Conservation (phyloP, 306 rosid species). For the Chamaecrista fasciculata region DNA sequence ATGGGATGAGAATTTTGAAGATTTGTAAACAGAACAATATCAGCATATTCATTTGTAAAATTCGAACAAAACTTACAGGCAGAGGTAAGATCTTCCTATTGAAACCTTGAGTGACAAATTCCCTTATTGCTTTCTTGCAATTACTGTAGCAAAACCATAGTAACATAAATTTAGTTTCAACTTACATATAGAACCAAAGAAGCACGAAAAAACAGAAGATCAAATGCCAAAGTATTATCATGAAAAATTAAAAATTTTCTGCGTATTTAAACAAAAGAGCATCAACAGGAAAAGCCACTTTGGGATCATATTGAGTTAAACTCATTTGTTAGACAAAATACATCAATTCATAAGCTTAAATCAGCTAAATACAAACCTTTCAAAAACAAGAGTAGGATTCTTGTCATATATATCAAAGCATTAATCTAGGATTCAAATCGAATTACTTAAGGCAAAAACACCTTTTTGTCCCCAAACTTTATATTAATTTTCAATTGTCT, state of each 20-base stretch:
- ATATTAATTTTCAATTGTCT: no score
- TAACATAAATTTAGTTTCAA: background rate
- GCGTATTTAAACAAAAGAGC: background rate
- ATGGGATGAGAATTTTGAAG: background rate
- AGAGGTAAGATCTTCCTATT: slow-evolving; percentile 50
- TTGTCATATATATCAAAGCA: background rate
- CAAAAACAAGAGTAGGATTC: background rate
- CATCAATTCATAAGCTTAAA: background rate
- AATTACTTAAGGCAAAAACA: no score
- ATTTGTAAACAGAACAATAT: background rate
- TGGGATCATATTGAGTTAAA: background rate
- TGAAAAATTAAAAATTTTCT: no score
- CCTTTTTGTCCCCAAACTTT: no score
- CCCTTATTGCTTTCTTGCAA: slow-evolving; percentile 48
- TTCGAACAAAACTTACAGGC: slow-evolving; percentile 49
- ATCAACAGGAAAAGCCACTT: background rate
- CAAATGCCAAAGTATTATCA: background rate
- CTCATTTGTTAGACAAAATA: background rate
- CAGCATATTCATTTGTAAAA: background rate
- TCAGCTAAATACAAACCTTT: background rate
- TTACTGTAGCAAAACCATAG: slow-evolving; percentile 38
- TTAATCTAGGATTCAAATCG: background rate
- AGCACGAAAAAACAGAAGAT: background rate
- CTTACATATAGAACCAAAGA: background rate
- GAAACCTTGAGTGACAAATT: slow-evolving; percentile 51